phyloP scores from a whole-genome alignment of 2,329 filamentous ascomycete species.

The Raffaelea ambrosiae region DNA sequence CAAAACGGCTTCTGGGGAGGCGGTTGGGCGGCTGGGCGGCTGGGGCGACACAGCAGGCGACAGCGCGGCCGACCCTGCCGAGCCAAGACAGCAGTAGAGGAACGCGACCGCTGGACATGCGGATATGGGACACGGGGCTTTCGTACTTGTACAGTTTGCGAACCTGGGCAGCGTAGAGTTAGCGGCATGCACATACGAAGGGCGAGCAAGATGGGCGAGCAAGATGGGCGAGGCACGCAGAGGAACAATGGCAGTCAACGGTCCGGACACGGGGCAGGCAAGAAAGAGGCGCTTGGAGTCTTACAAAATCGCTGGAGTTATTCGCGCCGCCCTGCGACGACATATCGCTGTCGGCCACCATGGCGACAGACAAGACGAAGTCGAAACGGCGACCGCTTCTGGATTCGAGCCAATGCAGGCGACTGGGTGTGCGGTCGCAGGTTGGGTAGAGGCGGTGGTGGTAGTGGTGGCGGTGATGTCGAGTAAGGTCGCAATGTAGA shows the following conservation, averaged over 20 bases:
- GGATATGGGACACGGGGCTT: conserved; percentile 4
- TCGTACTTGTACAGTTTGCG: conserved; percentile 94
- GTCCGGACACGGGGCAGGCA: too few relatives aligned
- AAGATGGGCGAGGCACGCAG: too few relatives aligned
- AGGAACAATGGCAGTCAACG: too few relatives aligned
- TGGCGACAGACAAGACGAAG: conserved; percentile 8
- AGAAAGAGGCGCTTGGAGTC: conserved; percentile 28
- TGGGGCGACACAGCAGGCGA: too few relatives aligned
- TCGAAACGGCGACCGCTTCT: neutral
- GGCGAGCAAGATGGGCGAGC: neutral
- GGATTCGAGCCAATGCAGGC: too few relatives aligned
- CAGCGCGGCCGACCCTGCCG: too few relatives aligned
- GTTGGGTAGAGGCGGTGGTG: neutral
- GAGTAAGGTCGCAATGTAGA: neutral
- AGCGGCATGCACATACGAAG: conserved; percentile 1
- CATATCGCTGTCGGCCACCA: conserved; percentile 27
- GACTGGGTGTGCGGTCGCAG: too few relatives aligned
- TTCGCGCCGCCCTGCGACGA: conserved; percentile 41
- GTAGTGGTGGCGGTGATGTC: too few relatives aligned
- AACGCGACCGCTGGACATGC: neutral
- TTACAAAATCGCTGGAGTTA: conserved; percentile 93
- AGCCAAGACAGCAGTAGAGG: neutral
- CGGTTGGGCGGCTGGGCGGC: too few relatives aligned
- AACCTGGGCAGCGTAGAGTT: conserved; percentile 49
- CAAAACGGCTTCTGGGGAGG: neutral